These are phyloP conservation scores for Hortiboletus flavorubellus DNA, from an alignment of 768 basidiomycete species.

Conservation along the genomic window DNA sequence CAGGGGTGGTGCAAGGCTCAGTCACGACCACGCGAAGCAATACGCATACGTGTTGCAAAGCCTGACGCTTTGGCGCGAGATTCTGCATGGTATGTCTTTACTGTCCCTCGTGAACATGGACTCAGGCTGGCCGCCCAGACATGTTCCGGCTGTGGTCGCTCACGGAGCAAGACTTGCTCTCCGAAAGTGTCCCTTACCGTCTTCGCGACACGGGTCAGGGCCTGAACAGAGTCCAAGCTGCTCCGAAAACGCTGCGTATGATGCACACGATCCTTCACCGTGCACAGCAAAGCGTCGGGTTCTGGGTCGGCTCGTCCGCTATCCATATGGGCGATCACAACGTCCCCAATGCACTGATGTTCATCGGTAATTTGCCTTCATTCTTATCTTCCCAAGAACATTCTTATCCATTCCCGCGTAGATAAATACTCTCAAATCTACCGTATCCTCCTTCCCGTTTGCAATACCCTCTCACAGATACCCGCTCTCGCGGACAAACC, in stretches of 20 bases:
- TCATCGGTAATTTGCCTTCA: constrained; percentile 52
- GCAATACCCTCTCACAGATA: constrained; percentile 75
- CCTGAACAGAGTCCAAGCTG: constrained; percentile 83
- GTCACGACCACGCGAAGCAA: constrained; percentile 82
- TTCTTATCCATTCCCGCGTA: constrained; percentile 13
- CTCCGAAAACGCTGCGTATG: constrained; percentile 86
- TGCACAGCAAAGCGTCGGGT: constrained; percentile 75
- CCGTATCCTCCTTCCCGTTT: constrained; percentile 84
- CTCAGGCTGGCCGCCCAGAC: constrained; percentile 41
- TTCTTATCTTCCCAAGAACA: background rate
- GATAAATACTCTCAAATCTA: constrained; percentile 92
- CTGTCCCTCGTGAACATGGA: background rate
- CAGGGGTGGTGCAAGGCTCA: constrained; percentile 73
- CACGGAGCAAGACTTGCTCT: constrained; percentile 78
- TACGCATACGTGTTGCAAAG: constrained; percentile 86
- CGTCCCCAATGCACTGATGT: constrained; percentile 63
- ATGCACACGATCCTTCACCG: constrained; percentile 86
- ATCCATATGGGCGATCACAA: constrained; percentile 88
- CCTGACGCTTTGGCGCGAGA: constrained; percentile 83
- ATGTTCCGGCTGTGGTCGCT: constrained; percentile 88
- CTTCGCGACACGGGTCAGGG: constrained; percentile 88
- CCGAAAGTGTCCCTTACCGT: constrained; percentile 70
- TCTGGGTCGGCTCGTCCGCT: constrained; percentile 83
- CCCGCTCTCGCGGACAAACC: constrained; percentile 64
- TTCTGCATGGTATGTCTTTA: constrained; percentile 61